Base-by-base conservation (phyloP, 1,284 basidiomycete species). In the Wallemia mellicola region DNA sequence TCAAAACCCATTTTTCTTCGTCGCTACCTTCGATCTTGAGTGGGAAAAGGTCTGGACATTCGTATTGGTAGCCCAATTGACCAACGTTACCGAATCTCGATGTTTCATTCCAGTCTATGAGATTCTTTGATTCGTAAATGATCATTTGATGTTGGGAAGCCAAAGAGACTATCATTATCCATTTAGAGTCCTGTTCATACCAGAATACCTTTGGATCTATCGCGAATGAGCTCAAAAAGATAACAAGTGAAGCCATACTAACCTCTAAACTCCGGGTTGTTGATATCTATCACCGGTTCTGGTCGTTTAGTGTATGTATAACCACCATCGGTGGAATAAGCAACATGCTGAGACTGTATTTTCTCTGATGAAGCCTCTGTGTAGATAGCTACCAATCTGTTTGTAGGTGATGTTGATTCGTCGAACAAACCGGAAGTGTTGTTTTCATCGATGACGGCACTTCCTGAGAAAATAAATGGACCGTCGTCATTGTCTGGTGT, bases 341-440 rank as follows among this genome's bases (percentile, higher is more conserved):
- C 69, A 38, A 73, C 63, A 54, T 68, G 65, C 63, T 72, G 71
- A 3, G 63, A 66, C 63, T 73, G 67, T 63, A 17, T 66, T 62
- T 3, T 66, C 63, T 15, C 67, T 71, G n/a, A n/a, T n/a, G n/a
- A n/a, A 63, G 71, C 67, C 59, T 71, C 67, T 19, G 71, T 73
- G 63, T 73, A 73, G 58, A 73, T 68, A 27, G 71, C 71, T 5
- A 72, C 70, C 57, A 73, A 68, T 27, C 71, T 66, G 58, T 67
- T 64, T 3, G 14, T n/a, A 17, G 38, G 19, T 48, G 38, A 11
- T 22, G 64, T 67, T 59, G 68, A 65, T 61, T 68, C 63, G 2
- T 64, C 62, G 63, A 73, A 73, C 64, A 73, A 68, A 32, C 72
- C 71, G 9, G 69, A 69, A 1, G 71, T 72, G 64, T 73, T 73